These are phyloP conservation scores for Psilocybe mexicana DNA, from an alignment of 1,284 basidiomycete genomes.

Conservation along the genomic window DNA sequence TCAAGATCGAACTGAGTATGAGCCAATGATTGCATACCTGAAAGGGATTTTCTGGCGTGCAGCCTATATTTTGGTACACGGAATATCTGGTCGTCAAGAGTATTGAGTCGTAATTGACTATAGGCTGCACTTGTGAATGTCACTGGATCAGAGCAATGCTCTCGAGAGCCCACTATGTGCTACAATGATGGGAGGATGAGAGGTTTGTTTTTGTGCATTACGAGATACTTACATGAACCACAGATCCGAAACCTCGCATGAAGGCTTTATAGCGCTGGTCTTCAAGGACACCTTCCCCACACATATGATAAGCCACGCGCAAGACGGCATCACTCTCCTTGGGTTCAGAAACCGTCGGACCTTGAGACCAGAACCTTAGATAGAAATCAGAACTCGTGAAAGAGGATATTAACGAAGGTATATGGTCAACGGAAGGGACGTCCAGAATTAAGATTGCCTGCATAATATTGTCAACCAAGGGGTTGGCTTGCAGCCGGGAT, in stretches of 20 bases:
- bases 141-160: conserved; percentile 63
- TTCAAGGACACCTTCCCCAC: conserved; percentile 67
- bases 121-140: conserved; percentile 78
- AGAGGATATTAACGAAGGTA: conserved; percentile 56
- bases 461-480: background rate
- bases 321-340: conserved; percentile 42
- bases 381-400: conserved; percentile 56
- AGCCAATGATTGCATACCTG: conserved; percentile 34
- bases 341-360: conserved; percentile 36
- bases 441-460: conserved; percentile 65
- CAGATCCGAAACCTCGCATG: conserved; percentile 62
- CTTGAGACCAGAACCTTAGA: conserved; percentile 45
- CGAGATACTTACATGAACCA: conserved; percentile 51
- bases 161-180: conserved; percentile 70
- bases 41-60: conserved; percentile 40
- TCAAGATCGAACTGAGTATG: background rate
- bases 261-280: conserved; percentile 72
- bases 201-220: background rate
- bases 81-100: conserved; percentile 78
- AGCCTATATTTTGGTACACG: conserved; percentile 60
- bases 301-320: conserved; percentile 65
- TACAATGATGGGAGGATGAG: conserved; percentile 28
- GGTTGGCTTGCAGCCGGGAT: background rate
- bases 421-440: conserved; percentile 59
- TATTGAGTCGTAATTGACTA: conserved; percentile 70